Base-by-base conservation (phyloP, 768 basidiomycete species). In the Trametes villosa region DNA sequence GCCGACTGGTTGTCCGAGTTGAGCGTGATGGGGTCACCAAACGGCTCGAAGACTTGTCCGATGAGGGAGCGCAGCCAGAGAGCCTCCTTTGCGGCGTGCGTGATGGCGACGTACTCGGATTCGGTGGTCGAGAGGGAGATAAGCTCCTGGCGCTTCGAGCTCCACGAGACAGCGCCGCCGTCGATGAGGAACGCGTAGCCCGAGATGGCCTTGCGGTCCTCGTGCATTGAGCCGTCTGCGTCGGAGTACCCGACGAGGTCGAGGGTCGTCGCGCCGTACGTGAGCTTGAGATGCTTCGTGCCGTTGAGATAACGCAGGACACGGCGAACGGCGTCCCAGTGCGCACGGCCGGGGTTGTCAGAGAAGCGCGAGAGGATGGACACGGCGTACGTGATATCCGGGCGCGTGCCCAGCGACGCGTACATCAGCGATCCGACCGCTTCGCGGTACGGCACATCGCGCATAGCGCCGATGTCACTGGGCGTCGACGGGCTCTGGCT, bases 251-350 rank as follows among this genome's bases (percentile, higher is more conserved):
- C 42, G 18, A 22, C 42, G 42, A 44, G 42, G 9, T 22, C 20
- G n/a, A 17, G 12, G 4, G 3, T 13, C 42, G n/a, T n/a, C n/a
- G n/a, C n/a, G n/a, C n/a, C n/a, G n/a, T 34, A n/a, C n/a, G n/a
- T n/a, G n/a, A n/a, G n/a, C n/a, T n/a, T n/a, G n/a, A n/a, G n/a
- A n/a, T n/a, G n/a, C n/a, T 22, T 42, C 0, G 74, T 75, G 12
- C 64, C 68, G 30, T 64, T 60, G 40, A 77, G 57, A 60, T 74
- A 77, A 2, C 65, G 62, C 18, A 70, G 40, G 12, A 71, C 53
- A 45, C 68, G 71, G 27, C 65, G 65, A 17, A 58, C 54, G 24
- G 65, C 70, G 20, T 61, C 53, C 63, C 65, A 69, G 55, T 75
- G 72, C 4, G 26, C 31, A 6, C 26, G 34, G 0, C 30, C 57